Evolutionary conservation across 345 rosid genomes (phyloP).

Genomic region (Salix arbutifolia): DNA sequence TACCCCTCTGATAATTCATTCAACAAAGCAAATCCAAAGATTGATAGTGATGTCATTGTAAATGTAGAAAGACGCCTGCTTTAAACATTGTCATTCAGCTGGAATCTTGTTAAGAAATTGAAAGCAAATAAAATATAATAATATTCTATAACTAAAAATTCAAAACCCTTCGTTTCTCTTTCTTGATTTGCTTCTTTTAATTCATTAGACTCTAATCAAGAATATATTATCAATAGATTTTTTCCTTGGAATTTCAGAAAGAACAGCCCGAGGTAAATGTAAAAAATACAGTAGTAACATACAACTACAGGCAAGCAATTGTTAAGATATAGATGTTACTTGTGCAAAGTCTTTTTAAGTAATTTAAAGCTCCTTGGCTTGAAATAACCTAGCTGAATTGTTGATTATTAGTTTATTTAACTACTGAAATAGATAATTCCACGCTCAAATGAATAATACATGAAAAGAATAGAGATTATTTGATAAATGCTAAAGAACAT

Average conservation of each 20-base stretch:
- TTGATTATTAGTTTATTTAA: constrained; percentile 8
- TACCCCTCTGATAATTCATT: no score
- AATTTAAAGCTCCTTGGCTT: not conserved
- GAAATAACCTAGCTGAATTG: constrained; percentile 8
- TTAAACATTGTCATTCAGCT: not conserved
- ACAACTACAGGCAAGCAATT: not conserved
- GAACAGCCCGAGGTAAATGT: not conserved
- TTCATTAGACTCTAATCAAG: not conserved
- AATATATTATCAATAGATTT: not conserved
- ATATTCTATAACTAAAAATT: not conserved
- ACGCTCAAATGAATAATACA: constrained; percentile 24
- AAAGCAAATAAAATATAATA: not conserved
- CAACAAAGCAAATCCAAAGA: no score
- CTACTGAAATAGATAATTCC: constrained; percentile 19
- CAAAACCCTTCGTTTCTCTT: not conserved
- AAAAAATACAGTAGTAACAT: not conserved
- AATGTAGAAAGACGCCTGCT: no score
- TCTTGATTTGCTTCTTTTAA: not conserved
- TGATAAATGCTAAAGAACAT: constrained; percentile 8
- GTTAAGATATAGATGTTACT: not conserved
- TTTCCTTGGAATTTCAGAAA: not conserved
- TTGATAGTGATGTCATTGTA: no score
- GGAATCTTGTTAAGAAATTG: not conserved
- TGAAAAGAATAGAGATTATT: constrained; percentile 15
- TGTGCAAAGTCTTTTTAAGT: not conserved